A percentile compares a stretch with the other conserved stretches of the same genome.
These are phyloP conservation scores for Teratosphaeria pseudoeucalypti DNA, from an alignment of 2,329 filamentous ascomycete species.

Conservation along the genomic window DNA sequence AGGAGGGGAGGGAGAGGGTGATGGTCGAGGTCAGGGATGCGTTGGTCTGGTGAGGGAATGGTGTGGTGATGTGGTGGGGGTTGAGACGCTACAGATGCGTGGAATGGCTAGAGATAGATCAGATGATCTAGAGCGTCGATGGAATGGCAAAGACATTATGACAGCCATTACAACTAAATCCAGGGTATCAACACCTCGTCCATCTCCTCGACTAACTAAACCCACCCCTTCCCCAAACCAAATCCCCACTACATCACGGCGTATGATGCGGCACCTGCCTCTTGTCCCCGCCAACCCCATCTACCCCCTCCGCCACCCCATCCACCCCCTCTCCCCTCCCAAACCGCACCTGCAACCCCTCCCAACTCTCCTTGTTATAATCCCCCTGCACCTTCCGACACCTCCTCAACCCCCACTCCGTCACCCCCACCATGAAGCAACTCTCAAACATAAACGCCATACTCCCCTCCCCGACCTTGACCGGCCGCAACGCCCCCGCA, in stretches of 20 bases:
- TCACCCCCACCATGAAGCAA: slow-evolving; percentile 59
- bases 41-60: slow-evolving; percentile 27
- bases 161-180: too few relatives aligned
- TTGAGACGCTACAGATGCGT: too few relatives aligned
- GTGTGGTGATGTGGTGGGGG: background rate
- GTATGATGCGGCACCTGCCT: slow-evolving; percentile 21
- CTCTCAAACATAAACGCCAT: slow-evolving; percentile 63
- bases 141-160: too few relatives aligned
- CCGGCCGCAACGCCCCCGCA: slow-evolving; percentile 44
- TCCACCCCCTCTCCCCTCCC: slow-evolving; percentile 6
- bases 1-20: slow-evolving; percentile 47
- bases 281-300: slow-evolving; percentile 17
- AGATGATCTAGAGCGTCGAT: too few relatives aligned
- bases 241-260: background rate
- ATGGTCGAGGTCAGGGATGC: slow-evolving; percentile 59
- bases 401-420: slow-evolving; percentile 59
- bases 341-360: slow-evolving; percentile 38
- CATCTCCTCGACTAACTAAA: background rate
- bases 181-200: background rate
- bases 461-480: slow-evolving; percentile 49
- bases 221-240: background rate
- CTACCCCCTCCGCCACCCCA: slow-evolving; percentile 7
- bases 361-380: slow-evolving; percentile 79
- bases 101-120: too few relatives aligned
- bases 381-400: slow-evolving; percentile 61